These are phyloP conservation scores for Poa annua DNA, from an alignment of 176 grass and related monocot genomes.

Conservation along the genomic window DNA sequence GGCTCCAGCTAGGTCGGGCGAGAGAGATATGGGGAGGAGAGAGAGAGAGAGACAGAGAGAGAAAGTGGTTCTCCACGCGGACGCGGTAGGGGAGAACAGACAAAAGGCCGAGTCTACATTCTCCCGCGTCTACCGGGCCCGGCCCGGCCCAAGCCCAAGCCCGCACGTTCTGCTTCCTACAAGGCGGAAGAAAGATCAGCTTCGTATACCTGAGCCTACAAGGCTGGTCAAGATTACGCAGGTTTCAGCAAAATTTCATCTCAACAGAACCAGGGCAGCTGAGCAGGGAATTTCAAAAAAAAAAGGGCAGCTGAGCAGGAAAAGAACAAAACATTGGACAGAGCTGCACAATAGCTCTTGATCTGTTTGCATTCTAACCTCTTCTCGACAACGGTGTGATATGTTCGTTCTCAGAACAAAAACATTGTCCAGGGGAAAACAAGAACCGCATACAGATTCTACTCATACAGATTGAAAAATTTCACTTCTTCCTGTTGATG, in stretches of 20 bases:
- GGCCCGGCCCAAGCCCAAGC: neutral
- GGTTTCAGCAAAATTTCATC: neutral
- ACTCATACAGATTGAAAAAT: too few species aligned
- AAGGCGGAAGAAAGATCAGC: too few species aligned
- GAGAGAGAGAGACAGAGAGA: neutral
- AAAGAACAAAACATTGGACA: neutral
- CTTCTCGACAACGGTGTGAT: neutral
- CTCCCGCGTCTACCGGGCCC: neutral
- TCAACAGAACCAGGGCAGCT: neutral
- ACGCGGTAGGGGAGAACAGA: neutral
- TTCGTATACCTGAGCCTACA: neutral
- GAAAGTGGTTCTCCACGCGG: constrained; percentile 6
- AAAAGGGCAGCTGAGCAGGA: neutral
- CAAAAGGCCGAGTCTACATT: neutral
- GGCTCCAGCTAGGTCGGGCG: constrained; percentile 28
- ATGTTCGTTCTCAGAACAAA: neutral
- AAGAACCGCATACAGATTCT: neutral
- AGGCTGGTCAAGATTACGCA: neutral
- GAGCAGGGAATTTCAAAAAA: too few species aligned
- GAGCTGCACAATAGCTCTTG: neutral
- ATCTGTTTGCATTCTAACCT: neutral
- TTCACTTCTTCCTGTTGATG: too few species aligned
- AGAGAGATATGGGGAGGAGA: constrained; percentile 10
- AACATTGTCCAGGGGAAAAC: neutral
- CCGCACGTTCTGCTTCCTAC: neutral